A percentile compares a stretch with the other conserved stretches of the same genome.
Evolutionary conservation across 805 yeast species (phyloP).

Genomic region (Barnettozyma vustinii): DNA sequence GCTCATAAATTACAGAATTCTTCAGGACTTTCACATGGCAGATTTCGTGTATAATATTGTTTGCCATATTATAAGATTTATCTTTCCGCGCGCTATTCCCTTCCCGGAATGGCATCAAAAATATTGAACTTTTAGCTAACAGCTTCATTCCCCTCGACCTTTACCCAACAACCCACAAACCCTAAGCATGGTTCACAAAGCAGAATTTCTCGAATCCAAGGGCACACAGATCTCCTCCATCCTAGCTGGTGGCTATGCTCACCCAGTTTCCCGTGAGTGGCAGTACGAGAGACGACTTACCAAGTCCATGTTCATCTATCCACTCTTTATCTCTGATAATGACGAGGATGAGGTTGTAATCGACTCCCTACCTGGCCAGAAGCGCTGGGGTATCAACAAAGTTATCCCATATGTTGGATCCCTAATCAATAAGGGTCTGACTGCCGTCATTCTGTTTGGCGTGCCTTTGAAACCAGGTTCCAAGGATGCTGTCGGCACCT

Average conservation of each 20-base stretch:
- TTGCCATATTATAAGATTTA: too few relatives aligned
- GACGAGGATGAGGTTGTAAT: slow-evolving; percentile 76
- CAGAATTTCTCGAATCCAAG: slow-evolving; percentile 57
- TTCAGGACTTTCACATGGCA: too few relatives aligned
- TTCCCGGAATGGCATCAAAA: not conserved
- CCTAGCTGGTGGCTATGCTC: slow-evolving; percentile 91
- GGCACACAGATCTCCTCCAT: slow-evolving; percentile 67
- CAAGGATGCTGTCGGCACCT: slow-evolving; percentile 78
- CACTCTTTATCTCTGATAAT: slow-evolving; percentile 76
- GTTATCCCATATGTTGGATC: slow-evolving; percentile 64
- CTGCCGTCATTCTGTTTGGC: slow-evolving; percentile 86
- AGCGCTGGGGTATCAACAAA: slow-evolving; percentile 78
- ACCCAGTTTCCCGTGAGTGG: slow-evolving; percentile 86
- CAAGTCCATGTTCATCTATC: slow-evolving; percentile 89
- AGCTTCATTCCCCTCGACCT: not conserved
- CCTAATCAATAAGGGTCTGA: slow-evolving; percentile 74
- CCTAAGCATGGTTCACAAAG: slow-evolving; percentile 50
- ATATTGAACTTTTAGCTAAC: not conserved
- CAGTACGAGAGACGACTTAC: slow-evolving; percentile 79
- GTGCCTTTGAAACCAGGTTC: slow-evolving; percentile 72
- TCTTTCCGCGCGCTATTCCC: not conserved
- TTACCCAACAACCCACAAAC: not conserved
- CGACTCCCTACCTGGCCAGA: slow-evolving; percentile 81
- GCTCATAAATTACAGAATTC: too few relatives aligned
- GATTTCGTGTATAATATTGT: too few relatives aligned